Evolutionary conservation across 2,329 filamentous ascomycete genomes (phyloP).

Genomic region (Diplodia seriata): DNA sequence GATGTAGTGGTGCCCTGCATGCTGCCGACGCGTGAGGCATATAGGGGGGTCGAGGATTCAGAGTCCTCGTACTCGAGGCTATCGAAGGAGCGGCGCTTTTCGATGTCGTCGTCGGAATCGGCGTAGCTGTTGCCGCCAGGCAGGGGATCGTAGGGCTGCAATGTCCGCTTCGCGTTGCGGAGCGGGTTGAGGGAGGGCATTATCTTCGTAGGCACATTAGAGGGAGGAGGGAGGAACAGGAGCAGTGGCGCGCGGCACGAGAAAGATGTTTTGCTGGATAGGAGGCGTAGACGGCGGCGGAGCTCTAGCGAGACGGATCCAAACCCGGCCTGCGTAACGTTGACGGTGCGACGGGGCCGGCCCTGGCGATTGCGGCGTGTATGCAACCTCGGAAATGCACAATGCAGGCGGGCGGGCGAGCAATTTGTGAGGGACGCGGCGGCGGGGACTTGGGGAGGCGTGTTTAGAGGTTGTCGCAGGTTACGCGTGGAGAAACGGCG

Average conservation of each 20-base stretch:
- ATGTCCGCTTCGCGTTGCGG: slow-evolving; percentile 48
- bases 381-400: background rate
- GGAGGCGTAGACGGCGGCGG: slow-evolving; percentile 25
- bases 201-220: slow-evolving; percentile 23
- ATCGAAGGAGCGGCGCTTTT: slow-evolving; percentile 50
- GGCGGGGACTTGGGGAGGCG: background rate
- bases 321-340: background rate
- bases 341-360: background rate
- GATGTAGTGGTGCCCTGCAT: slow-evolving; percentile 39
- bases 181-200: slow-evolving; percentile 50
- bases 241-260: background rate
- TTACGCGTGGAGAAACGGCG: slow-evolving; percentile 7
- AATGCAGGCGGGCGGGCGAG: background rate
- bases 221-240: background rate
- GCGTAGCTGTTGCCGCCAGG: slow-evolving; percentile 34
- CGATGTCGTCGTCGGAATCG: slow-evolving; percentile 45
- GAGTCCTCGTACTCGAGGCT: slow-evolving; percentile 46
- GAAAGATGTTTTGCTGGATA: slow-evolving; percentile 4
- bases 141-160: slow-evolving; percentile 43
- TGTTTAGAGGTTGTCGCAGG: slow-evolving; percentile 21
- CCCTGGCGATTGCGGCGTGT: background rate
- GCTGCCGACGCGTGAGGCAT: slow-evolving; percentile 61
- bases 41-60: slow-evolving; percentile 55
- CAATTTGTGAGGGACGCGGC: background rate
- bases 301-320: slow-evolving; percentile 24